Base-by-base conservation (phyloP, 805 yeast genomes). In the Brettanomyces bruxellensis region DNA sequence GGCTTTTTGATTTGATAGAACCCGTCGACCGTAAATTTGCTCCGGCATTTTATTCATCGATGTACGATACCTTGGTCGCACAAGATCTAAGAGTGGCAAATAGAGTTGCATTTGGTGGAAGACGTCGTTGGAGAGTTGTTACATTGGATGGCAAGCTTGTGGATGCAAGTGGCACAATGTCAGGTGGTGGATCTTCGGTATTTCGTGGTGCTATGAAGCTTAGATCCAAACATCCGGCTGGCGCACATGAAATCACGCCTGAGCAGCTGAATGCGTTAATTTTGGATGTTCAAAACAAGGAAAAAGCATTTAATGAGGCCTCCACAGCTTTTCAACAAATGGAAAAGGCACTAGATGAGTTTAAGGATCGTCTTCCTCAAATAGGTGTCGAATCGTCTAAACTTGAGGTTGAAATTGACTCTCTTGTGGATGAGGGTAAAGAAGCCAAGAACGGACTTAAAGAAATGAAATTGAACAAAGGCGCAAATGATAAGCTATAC, bases 131-230 rank as follows among this genome's bases (percentile, higher is more conserved):
- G 73, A 76, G 95, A 55, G 98, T 91, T 24, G 98, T 95, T 0
- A 89, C 98, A 0, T 62, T 89, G 7, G 95, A 86, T 61, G 99
- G 99, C 24, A 84, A 88, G 55, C 69, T 93, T 23, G 91, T 93
- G 47, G 97, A 90, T 56, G 79, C 83, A 13, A 85, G 95, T 2
- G 99, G 99, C 64, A 86, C 97, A 1, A 81, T 95, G 82, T 80
- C 95, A 41, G 99, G 99, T 56, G 99, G 99, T 66, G 99, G 98
- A 45, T 75, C 72, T 46, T 69, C 75, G 37, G 75, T 73, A 7
- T 72, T 76, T 14, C 75, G 75, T 44, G 99, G 98, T 5, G 82
- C 84, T 2, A 88, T 93, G 95, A 78, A 73, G 48, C 65, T 74
- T 38, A 59, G 69, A 34, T 70, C 76, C 18, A 52, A 52, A 25